phyloP scores from a whole-genome alignment of 2,329 filamentous ascomycete species.

The Aspergillus sp. region DNA sequence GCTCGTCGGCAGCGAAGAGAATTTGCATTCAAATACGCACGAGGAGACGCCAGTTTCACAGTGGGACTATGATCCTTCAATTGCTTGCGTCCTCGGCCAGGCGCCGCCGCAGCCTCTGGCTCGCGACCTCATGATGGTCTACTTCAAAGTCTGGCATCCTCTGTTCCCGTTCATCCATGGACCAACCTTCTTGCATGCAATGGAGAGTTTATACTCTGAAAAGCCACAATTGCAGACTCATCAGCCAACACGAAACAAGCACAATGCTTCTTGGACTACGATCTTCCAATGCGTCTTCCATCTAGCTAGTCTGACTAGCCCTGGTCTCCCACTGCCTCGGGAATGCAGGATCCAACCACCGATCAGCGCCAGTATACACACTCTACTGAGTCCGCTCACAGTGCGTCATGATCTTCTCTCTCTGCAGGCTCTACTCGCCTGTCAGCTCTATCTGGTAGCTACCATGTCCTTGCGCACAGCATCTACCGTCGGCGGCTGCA shows the following conservation, averaged over 20 bases:
- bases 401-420: constrained; percentile 47
- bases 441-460: constrained; percentile 50
- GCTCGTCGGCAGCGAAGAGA: constrained; percentile 27
- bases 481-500: constrained; percentile 49
- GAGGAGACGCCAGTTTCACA: constrained; percentile 14
- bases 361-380: constrained; percentile 32
- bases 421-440: constrained; percentile 51
- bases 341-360: constrained; percentile 41
- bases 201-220: constrained; percentile 45
- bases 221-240: not conserved
- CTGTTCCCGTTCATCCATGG: constrained; percentile 55
- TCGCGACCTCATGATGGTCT: constrained; percentile 47
- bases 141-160: constrained; percentile 55
- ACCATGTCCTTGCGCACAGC: constrained; percentile 51
- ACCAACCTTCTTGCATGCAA: constrained; percentile 47
- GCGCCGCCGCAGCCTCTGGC: constrained; percentile 33
- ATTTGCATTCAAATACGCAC: constrained; percentile 15
- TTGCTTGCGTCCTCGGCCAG: constrained; percentile 26
- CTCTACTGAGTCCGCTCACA: constrained; percentile 39
- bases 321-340: constrained; percentile 33
- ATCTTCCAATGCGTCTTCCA: constrained; percentile 55
- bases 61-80: constrained; percentile 31
- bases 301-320: constrained; percentile 41
- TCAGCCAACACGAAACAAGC: constrained; percentile 15
- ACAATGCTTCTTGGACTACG: constrained; percentile 32